These are phyloP conservation scores for Nakazawaea wickerhamii DNA, from an alignment of 805 yeast species.

Conservation along the genomic window DNA sequence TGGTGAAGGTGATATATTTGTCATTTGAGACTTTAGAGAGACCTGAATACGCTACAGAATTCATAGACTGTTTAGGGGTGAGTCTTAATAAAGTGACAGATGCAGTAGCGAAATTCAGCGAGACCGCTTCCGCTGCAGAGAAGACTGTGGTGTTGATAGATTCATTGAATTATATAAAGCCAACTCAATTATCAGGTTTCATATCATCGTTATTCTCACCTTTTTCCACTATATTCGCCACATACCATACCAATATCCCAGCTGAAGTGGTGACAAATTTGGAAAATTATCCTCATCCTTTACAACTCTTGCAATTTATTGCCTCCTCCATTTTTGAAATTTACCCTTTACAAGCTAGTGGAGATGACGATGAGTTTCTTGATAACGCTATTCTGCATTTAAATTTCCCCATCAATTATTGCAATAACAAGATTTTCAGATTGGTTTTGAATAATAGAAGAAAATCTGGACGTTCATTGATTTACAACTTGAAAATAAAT, in stretches of 20 bases:
- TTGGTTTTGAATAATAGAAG: slow-evolving; percentile 62
- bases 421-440: slow-evolving; percentile 41
- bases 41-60: slow-evolving; percentile 46
- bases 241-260: slow-evolving; percentile 29
- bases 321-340: slow-evolving; percentile 72
- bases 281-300: slow-evolving; percentile 45
- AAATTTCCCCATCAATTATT: slow-evolving; percentile 43
- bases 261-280: slow-evolving; percentile 17
- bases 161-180: slow-evolving; percentile 55
- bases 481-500: slow-evolving; percentile 51
- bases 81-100: slow-evolving; percentile 13
- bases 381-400: slow-evolving; percentile 34
- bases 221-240: slow-evolving; percentile 27
- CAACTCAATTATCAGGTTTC: slow-evolving; percentile 40
- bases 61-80: slow-evolving; percentile 37
- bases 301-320: slow-evolving; percentile 55
- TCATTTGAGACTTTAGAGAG: slow-evolving; percentile 61
- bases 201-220: slow-evolving; percentile 41
- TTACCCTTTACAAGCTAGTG: slow-evolving; percentile 32
- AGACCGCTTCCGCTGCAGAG: slow-evolving; percentile 10
- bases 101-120: slow-evolving; percentile 8
- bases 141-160: slow-evolving; percentile 56
- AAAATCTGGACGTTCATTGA: slow-evolving; percentile 76
- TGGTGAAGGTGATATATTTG: slow-evolving; percentile 42
- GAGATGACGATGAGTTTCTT: slow-evolving; percentile 43